A percentile compares a stretch with the other conserved stretches of the same genome.
Conservation (phyloP, 495 filamentous ascomycete species). For the Penicillium cinerascens region DNA sequence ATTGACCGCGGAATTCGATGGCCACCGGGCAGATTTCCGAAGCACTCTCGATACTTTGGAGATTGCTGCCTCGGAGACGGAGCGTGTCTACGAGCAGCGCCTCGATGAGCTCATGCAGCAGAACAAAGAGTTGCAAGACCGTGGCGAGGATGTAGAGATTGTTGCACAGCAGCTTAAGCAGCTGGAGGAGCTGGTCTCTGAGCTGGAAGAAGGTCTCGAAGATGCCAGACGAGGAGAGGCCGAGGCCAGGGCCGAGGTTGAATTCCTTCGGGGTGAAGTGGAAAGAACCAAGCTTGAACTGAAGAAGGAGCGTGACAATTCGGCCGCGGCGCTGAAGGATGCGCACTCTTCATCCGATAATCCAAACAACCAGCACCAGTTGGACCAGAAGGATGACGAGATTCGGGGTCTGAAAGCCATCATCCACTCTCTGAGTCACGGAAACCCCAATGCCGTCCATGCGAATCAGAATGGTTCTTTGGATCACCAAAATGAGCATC, state of each 20-base stretch:
- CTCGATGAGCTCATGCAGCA: slow-evolving; percentile 88
- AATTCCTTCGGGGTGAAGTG: slow-evolving; percentile 93
- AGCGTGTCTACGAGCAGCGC: slow-evolving; percentile 92
- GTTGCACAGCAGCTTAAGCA: slow-evolving; percentile 90
- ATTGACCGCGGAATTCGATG: slow-evolving; percentile 91
- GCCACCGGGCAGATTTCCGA: slow-evolving; percentile 91
- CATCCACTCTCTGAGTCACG: slow-evolving; percentile 87
- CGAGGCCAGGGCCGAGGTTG: slow-evolving; percentile 92
- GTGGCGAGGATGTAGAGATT: slow-evolving; percentile 83
- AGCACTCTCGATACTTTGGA: slow-evolving; percentile 96
- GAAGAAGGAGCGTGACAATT: slow-evolving; percentile 84
- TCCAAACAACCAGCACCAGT: slow-evolving; percentile 57
- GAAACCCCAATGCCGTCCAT: slow-evolving; percentile 44
- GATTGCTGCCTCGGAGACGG: slow-evolving; percentile 93
- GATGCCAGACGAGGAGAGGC: slow-evolving; percentile 96
- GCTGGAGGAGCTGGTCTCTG: slow-evolving; percentile 90
- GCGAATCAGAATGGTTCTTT: slow-evolving; percentile 25
- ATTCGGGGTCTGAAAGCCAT: slow-evolving; percentile 96
- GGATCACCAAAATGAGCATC: slow-evolving; percentile 22
- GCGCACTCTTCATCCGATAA: slow-evolving; percentile 49
- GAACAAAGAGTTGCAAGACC: slow-evolving; percentile 73
- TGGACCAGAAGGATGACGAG: slow-evolving; percentile 95
- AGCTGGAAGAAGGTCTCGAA: slow-evolving; percentile 94
- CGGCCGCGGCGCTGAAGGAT: slow-evolving; percentile 58
- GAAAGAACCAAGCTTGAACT: slow-evolving; percentile 90